Conservation (phyloP, 257 asterid genomes). For the Solanum phureja region DNA sequence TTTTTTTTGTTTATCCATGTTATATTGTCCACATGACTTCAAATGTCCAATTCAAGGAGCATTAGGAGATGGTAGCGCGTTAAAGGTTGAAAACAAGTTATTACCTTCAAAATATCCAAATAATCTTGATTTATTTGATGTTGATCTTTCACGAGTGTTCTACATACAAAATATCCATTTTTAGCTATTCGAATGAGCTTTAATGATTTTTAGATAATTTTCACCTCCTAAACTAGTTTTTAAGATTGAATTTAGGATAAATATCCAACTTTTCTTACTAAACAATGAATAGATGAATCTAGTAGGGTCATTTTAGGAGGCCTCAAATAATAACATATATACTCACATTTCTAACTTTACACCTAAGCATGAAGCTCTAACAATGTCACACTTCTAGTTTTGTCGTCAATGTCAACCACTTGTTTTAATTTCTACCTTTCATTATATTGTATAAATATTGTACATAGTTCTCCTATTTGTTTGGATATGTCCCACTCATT, state of each 20-base stretch:
- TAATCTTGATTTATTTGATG: background rate
- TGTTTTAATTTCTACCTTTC: background rate
- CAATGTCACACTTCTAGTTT: conserved; percentile 2
- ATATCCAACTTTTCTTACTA: background rate
- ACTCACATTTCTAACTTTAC: conserved; percentile 13
- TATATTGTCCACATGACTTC: background rate
- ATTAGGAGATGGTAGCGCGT: background rate
- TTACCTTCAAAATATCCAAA: background rate
- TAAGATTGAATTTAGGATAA: background rate
- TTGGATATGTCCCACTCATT: conserved; percentile 15
- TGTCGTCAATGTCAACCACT: conserved; percentile 15
- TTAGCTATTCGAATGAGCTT: background rate
- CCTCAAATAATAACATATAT: background rate
- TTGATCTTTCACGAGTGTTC: rapidly evolving
- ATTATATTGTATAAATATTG: too few relatives aligned
- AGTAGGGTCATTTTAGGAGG: conserved; percentile 8
- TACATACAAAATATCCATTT: background rate
- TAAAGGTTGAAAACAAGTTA: background rate
- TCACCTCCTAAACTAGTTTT: background rate
- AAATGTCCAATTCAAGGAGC: background rate
- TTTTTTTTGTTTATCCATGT: background rate
- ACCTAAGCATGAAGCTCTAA: conserved; percentile 3
- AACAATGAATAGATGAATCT: background rate
- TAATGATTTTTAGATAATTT: background rate
- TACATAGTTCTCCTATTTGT: conserved; percentile 19